Evolutionary conservation across 1,284 basidiomycete species (phyloP).

Genomic region (Wallemia hederae): DNA sequence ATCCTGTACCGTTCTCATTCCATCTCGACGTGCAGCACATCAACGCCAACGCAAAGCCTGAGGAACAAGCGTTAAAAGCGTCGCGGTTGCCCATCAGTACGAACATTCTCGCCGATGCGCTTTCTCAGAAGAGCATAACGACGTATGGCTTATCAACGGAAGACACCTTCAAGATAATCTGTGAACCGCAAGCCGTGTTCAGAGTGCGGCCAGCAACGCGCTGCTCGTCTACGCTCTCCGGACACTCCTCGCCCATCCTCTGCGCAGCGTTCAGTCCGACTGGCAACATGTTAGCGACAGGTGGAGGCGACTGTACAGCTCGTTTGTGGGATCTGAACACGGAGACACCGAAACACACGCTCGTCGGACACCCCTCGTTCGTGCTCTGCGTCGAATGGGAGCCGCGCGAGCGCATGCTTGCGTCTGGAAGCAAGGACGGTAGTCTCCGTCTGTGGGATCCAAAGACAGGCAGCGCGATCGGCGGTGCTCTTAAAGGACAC

Average conservation of each 20-base stretch:
- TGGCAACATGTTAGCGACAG: slow-evolving; percentile 65
- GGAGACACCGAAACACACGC: slow-evolving; percentile 64
- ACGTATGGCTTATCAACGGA: slow-evolving; percentile 34
- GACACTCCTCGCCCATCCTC: slow-evolving; percentile 73
- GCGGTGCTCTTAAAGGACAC: slow-evolving; percentile 65
- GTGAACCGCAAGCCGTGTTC: slow-evolving; percentile 86
- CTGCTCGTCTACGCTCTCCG: slow-evolving; percentile 65
- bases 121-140: slow-evolving; percentile 8
- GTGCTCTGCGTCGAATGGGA: slow-evolving; percentile 96
- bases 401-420: slow-evolving; percentile 57
- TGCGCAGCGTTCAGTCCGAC: slow-evolving; percentile 90
- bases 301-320: slow-evolving; percentile 77
- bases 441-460: slow-evolving; percentile 75
- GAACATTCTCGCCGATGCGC: slow-evolving; percentile 38
- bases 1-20: slow-evolving; percentile 67
- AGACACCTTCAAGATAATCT: slow-evolving; percentile 57
- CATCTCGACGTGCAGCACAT: slow-evolving; percentile 31
- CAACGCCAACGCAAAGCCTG: background rate
- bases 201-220: slow-evolving; percentile 71
- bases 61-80: slow-evolving; percentile 16
- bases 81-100: slow-evolving; percentile 47
- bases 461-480: slow-evolving; percentile 51
- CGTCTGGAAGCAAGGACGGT: slow-evolving; percentile 72
- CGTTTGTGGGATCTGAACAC: slow-evolving; percentile 83
- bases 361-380: slow-evolving; percentile 78